Base-by-base conservation (phyloP, 176 grass and related monocot genomes). In the Carex littledalei region DNA sequence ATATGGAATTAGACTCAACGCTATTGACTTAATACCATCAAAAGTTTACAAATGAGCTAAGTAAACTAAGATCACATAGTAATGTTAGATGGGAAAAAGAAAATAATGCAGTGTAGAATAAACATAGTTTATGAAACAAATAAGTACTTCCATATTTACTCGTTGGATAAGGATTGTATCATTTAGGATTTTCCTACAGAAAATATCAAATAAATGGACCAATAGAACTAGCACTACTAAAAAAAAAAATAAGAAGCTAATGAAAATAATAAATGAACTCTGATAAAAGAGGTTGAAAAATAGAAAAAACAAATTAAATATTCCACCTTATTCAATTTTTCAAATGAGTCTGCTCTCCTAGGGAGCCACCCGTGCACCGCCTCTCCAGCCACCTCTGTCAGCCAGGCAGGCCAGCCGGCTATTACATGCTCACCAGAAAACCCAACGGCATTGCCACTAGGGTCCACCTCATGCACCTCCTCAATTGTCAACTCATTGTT, bases 371-470 rank as follows among this genome's bases (percentile, higher is more conserved):
- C 89, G 8, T 87, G 72, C 32, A 90, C 77, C 3, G 86, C 89
- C 56, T 90, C 89, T 67, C 82, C 82, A 45, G 89, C 89, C 31
- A 87, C 89, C 60, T 60, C 45, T 21, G 76, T 90, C 20, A 90
- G 82, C 89, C 89, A 90, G 10, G 85, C 14, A 50, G 89, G 89
- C 89, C 89, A 90, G 17, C 89, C 86, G 8, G 89, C 89, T 26
- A 84, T 81, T 21, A 78, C 82, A 50, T 90, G 86, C 74, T 90
- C 89, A 5, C 82, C 89, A 10, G 85, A 78, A 62, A 87, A 87
- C 26, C 77, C 86, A 52, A 85, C 81, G 8, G 86, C 76, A 58
- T 87, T 86, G 50, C 81, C 82, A 77, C 35, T 86, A 55, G 84
- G 84, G 41, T 84, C 85, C 16, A 39, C 73, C 18, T 82, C 65